These are phyloP conservation scores for Cryptococcus amylolentus DNA, from an alignment of 1,284 basidiomycete species.

Conservation along the genomic window DNA sequence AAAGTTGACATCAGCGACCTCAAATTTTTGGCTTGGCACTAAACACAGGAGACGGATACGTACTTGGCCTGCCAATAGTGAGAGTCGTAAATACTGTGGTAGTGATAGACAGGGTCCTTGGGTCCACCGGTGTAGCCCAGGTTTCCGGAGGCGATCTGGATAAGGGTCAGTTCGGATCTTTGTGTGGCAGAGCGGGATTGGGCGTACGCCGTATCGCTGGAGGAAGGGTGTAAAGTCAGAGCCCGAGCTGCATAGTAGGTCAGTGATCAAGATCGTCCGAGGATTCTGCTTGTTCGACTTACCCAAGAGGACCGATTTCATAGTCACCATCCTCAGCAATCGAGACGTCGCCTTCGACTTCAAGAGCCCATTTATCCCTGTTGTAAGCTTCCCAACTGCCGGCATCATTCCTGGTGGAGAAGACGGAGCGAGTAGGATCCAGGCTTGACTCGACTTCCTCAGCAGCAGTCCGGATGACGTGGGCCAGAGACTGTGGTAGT, in stretches of 20 bases:
- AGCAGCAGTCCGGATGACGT: slow-evolving; percentile 66
- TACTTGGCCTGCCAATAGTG: slow-evolving; percentile 61
- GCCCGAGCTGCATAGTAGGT: slow-evolving; percentile 49
- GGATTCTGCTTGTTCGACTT: slow-evolving; percentile 3
- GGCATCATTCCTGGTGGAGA: slow-evolving; percentile 41
- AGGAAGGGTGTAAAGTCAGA: slow-evolving; percentile 73
- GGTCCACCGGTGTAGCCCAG: slow-evolving; percentile 54
- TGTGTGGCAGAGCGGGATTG: neutral
- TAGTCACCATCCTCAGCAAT: slow-evolving; percentile 5
- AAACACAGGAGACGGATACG: neutral
- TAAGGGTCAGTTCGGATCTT: neutral
- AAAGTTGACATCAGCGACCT: neutral
- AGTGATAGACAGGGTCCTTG: slow-evolving; percentile 68
- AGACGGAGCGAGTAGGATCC: slow-evolving; percentile 43
- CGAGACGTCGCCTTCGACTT: slow-evolving; percentile 14
- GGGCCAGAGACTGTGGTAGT: slow-evolving; percentile 71
- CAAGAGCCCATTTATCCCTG: neutral
- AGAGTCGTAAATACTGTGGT: slow-evolving; percentile 68
- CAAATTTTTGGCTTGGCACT: neutral
- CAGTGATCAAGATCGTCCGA: neutral
- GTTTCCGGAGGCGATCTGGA: slow-evolving; percentile 42
- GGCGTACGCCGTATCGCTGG: slow-evolving; percentile 53
- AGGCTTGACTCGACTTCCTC: slow-evolving; percentile 61
- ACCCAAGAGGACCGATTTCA: slow-evolving; percentile 25
- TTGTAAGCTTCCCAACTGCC: slow-evolving; percentile 30